Percentiles rank a stretch among this genome's conserved stretches.
Evolutionary conservation across 805 yeast species (phyloP).

Genomic region (Ogataea methanolica): DNA sequence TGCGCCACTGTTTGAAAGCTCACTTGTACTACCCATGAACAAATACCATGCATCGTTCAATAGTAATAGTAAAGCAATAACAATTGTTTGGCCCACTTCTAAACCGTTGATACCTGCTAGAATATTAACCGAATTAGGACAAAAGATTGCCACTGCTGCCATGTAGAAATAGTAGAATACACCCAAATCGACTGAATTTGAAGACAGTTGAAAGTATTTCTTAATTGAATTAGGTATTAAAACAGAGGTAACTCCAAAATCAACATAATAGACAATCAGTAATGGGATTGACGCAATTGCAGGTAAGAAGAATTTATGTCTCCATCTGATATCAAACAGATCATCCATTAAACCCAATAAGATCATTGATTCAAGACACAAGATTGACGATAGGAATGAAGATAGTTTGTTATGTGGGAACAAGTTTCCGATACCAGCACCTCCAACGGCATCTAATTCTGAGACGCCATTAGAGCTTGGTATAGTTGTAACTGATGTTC

Average conservation of each 20-base stretch:
- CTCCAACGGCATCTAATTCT: neutral
- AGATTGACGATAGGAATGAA: conserved; percentile 77
- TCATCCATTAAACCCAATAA: conserved; percentile 90
- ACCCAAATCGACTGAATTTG: conserved; percentile 66
- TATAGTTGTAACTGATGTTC: neutral
- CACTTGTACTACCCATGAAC: conserved; percentile 8
- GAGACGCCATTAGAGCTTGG: neutral
- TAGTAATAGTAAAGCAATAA: conserved; percentile 65
- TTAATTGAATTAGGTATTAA: conserved; percentile 70
- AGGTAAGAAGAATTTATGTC: conserved; percentile 94
- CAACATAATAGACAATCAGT: conserved; percentile 85
- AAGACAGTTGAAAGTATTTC: conserved; percentile 32
- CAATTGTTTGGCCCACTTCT: conserved; percentile 92
- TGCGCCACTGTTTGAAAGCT: conserved; percentile 15
- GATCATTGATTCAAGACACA: conserved; percentile 79
- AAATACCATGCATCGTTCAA: conserved; percentile 75
- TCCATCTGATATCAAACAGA: conserved; percentile 92
- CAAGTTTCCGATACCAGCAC: conserved; percentile 12
- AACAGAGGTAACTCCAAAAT: conserved; percentile 87
- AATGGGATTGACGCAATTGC: conserved; percentile 92
- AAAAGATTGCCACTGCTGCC: conserved; percentile 87
- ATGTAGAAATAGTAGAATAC: conserved; percentile 78
- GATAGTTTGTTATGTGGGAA: conserved; percentile 84
- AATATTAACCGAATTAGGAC: conserved; percentile 94
- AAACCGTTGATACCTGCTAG: conserved; percentile 95